Conservation (phyloP, 768 basidiomycete genomes). For the Russula griseocarnosa region DNA sequence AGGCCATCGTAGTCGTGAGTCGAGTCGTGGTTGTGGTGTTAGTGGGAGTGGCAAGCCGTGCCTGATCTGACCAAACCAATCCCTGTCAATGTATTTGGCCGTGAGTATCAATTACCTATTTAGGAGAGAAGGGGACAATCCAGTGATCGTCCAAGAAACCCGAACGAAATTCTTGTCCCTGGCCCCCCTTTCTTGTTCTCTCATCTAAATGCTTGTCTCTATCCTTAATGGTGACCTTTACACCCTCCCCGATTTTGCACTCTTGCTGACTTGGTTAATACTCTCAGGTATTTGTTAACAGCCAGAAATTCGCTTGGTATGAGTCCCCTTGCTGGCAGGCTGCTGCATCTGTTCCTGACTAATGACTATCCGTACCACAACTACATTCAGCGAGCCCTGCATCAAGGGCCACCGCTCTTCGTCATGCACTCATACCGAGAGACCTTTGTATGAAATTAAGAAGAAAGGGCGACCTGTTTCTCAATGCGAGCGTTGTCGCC, state of each 20-base stretch:
- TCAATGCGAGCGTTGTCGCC: conserved; percentile 29
- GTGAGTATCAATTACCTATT: not conserved
- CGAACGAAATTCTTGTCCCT: not conserved
- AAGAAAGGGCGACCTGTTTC: conserved; percentile 30
- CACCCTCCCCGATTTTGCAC: not conserved
- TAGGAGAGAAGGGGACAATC: not conserved
- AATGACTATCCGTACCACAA: no score
- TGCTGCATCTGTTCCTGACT: not conserved
- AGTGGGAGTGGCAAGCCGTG: not conserved
- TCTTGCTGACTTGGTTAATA: not conserved
- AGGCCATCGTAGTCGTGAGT: conserved; percentile 6
- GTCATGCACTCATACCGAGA: conserved; percentile 28
- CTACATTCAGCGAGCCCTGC: conserved; percentile 27
- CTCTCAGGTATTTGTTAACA: conserved; percentile 27
- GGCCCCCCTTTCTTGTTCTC: not conserved
- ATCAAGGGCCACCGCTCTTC: conserved; percentile 30
- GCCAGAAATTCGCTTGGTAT: conserved; percentile 29
- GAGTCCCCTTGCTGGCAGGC: conserved; percentile 3
- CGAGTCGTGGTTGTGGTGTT: not conserved
- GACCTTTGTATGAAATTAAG: conserved; percentile 29
- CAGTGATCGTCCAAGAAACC: not conserved
- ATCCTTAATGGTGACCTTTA: conserved; percentile 15
- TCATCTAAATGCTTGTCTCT: not conserved
- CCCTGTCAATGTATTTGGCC: not conserved
- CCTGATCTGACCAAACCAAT: not conserved